These are phyloP conservation scores for Pseudopyrenochaeta lycopersici DNA, from an alignment of 2,329 filamentous ascomycete genomes.

Conservation along the genomic window DNA sequence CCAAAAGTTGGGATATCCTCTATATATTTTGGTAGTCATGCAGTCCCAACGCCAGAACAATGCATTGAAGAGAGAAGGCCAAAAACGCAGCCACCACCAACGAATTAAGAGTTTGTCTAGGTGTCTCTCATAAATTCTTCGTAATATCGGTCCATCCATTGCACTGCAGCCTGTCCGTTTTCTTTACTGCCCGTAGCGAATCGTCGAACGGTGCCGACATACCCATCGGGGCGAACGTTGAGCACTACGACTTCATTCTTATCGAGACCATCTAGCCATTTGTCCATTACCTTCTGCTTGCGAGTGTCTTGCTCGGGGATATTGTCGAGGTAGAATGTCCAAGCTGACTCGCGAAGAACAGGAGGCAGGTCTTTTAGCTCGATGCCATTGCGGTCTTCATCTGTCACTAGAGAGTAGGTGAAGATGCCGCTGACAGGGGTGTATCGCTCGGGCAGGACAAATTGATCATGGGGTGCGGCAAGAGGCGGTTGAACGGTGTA, in stretches of 20 bases:
- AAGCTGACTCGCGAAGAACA: slow-evolving; percentile 70
- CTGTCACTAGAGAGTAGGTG: slow-evolving; percentile 71
- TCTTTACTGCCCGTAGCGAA: slow-evolving; percentile 46
- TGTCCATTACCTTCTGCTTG: slow-evolving; percentile 65
- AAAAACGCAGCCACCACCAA: too few species aligned
- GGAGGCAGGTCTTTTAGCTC: slow-evolving; percentile 72
- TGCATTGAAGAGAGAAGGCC: too few species aligned
- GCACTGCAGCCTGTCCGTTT: slow-evolving; percentile 45
- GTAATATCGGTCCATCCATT: slow-evolving; percentile 64
- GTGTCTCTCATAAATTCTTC: slow-evolving; percentile 53
- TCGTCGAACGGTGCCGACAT: slow-evolving; percentile 70
- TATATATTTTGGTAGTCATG: too few species aligned
- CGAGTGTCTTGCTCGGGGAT: slow-evolving; percentile 65
- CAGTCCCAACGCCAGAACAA: too few species aligned
- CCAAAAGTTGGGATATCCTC: too few species aligned
- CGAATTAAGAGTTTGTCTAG: too few species aligned
- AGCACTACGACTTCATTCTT: slow-evolving; percentile 69
- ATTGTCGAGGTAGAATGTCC: slow-evolving; percentile 78
- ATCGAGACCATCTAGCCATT: slow-evolving; percentile 71
- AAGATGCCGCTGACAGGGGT: slow-evolving; percentile 73
- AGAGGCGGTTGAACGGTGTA: slow-evolving; percentile 68
- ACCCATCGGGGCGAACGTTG: slow-evolving; percentile 77
- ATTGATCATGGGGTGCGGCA: slow-evolving; percentile 69
- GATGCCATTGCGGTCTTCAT: slow-evolving; percentile 68
- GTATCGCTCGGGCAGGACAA: slow-evolving; percentile 73